Conservation (phyloP, 139 green algal genomes). For the Volvox africanus region DNA sequence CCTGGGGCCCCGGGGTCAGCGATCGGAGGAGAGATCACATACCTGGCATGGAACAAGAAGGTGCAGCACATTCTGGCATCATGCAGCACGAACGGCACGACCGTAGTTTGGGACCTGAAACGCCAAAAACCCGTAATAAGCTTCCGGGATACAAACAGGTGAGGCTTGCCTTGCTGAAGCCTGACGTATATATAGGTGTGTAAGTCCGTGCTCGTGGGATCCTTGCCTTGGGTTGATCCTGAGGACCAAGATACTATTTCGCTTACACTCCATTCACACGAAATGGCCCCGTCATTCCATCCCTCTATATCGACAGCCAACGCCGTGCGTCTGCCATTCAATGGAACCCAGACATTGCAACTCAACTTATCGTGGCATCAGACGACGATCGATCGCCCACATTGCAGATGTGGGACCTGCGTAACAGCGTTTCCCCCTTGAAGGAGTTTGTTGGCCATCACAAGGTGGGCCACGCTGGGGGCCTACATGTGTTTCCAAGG, state of each 20-base stretch:
- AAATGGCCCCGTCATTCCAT: too few relatives aligned
- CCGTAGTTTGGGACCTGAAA: conserved; percentile 97
- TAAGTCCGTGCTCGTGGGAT: too few relatives aligned
- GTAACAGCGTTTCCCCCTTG: conserved; percentile 90
- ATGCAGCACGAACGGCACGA: conserved; percentile 73
- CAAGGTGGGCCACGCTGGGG: conserved; percentile 64
- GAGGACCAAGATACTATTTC: too few relatives aligned
- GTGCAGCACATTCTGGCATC: conserved; percentile 97
- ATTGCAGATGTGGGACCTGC: conserved; percentile 96
- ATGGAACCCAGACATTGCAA: conserved; percentile 95
- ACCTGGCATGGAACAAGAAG: conserved; percentile 95
- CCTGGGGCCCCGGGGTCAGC: conserved; percentile 32
- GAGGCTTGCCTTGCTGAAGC: background rate
- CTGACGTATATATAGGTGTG: too few relatives aligned
- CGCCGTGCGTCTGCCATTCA: conserved; percentile 80
- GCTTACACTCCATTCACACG: too few relatives aligned
- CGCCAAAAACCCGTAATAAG: conserved; percentile 93
- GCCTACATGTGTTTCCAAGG: background rate
- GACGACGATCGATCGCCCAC: conserved; percentile 93
- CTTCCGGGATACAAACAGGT: conserved; percentile 83
- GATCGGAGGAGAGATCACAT: conserved; percentile 81
- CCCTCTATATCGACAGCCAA: conserved; percentile 47
- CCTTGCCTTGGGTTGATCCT: too few relatives aligned
- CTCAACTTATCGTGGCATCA: conserved; percentile 95
- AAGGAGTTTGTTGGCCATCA: conserved; percentile 91